phyloP scores from a whole-genome alignment of 768 basidiomycete genomes.

The Mycena belliarum region DNA sequence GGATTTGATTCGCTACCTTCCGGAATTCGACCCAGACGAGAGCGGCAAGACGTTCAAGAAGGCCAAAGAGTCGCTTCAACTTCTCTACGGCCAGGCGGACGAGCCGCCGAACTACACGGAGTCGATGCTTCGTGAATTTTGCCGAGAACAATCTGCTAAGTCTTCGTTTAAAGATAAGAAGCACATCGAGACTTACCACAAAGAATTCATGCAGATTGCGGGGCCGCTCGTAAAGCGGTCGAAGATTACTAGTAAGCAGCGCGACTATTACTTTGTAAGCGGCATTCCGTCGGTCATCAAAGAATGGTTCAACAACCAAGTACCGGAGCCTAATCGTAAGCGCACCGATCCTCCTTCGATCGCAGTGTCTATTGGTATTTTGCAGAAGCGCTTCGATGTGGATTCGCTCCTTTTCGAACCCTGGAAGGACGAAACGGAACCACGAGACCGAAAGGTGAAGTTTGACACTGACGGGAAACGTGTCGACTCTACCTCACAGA shows the following conservation, averaged over 20 bases:
- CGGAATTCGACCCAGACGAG: not conserved
- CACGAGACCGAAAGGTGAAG: not conserved
- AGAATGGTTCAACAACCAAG: slow-evolving; percentile 11
- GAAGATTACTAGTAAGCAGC: not conserved
- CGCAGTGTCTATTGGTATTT: not conserved
- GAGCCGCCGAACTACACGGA: not conserved
- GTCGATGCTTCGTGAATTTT: not conserved
- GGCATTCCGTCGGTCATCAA: slow-evolving; percentile 1
- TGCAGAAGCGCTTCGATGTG: not conserved
- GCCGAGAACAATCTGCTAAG: not conserved
- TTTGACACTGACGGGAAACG: not conserved
- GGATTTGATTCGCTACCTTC: not conserved
- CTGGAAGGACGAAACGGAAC: not conserved
- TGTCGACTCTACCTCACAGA: not conserved
- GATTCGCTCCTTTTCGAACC: slow-evolving; percentile 2
- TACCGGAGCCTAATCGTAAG: not conserved
- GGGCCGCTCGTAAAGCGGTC: slow-evolving; percentile 1
- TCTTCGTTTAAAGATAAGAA: not conserved
- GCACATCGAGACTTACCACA: not conserved
- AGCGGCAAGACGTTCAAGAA: not conserved
- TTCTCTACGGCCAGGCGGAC: not conserved
- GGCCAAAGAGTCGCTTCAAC: not conserved
- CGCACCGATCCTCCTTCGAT: not conserved
- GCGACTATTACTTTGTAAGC: slow-evolving; percentile 6
- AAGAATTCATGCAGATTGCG: not conserved